These are phyloP conservation scores for Xylogone sp. DNA, from an alignment of 2,329 filamentous ascomycete species.

Conservation along the genomic window DNA sequence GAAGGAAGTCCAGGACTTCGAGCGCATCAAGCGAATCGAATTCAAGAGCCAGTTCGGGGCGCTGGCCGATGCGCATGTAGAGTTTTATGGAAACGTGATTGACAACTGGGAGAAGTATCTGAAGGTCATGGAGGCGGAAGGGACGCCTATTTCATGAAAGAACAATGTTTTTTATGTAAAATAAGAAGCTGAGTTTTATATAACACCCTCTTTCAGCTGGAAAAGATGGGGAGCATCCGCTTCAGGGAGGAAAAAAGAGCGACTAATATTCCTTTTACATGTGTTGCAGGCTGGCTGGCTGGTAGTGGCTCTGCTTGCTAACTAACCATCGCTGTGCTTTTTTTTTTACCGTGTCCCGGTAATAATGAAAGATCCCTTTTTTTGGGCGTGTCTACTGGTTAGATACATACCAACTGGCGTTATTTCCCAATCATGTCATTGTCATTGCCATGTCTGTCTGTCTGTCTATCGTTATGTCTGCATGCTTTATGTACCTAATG, in stretches of 20 bases:
- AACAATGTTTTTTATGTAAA: not conserved
- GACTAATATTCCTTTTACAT: not conserved
- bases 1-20: conserved; percentile 88
- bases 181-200: not conserved
- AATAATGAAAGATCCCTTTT: not conserved
- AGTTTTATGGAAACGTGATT: conserved; percentile 77
- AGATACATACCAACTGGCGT: no score
- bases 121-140: conserved; percentile 77
- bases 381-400: not conserved
- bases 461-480: no score
- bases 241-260: not conserved
- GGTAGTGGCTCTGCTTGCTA: no score
- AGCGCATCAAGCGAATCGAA: conserved; percentile 91
- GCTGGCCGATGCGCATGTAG: conserved; percentile 79
- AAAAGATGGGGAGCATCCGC: no score
- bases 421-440: no score
- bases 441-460: no score
- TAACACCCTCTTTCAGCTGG: no score
- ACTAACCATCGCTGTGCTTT: not conserved
- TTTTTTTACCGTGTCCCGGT: not conserved
- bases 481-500: no score
- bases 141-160: conserved; percentile 25
- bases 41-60: conserved; percentile 83
- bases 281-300: no score
- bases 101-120: conserved; percentile 88